Base-by-base conservation (phyloP, 192 early-diverging fungal genomes). In the Gonapodya prolifera region DNA sequence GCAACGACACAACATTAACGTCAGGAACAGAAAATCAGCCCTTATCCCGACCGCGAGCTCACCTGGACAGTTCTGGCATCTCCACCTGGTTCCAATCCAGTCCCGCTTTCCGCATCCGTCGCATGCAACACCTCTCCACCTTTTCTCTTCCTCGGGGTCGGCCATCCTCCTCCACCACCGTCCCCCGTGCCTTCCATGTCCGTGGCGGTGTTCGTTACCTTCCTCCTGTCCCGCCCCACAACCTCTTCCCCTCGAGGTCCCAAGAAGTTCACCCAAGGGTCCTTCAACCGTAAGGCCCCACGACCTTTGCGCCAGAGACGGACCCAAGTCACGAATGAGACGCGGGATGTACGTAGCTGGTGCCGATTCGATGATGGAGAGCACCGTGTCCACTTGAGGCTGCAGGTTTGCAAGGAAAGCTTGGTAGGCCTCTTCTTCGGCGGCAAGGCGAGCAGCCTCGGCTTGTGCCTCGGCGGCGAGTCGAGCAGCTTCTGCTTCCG, bases 211-310 rank as follows among this genome's bases (percentile, higher is more conserved):
- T 2, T 2, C 18, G 16, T 8, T 29, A 32, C 71, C 18, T 32
- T 16, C 71, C 8, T 18, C 18, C 13, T 8, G 13, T 8, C 13
- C 45, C 13, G 45, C 13, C 13, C 45, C 45, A n/a, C n/a, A n/a
- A n/a, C n/a, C n/a, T n/a, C n/a, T n/a, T n/a, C n/a, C n/a, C 45
- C 45, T 61, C 28, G 71, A 18, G 28, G 71, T 30, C 8, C 28
- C 18, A 18, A 30, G 28, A 32, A 18, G 28, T 32, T 73, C 71
- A 16, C 71, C 71, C 8, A 30, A 8, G 8, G 18, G 28, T 2
- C 71, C 71, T 32, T 73, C 28, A 13, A 73, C 71, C 31, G 71
- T 73, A 29, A 73, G 16, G 16, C 71, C 71, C 71, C 71, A 73
- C 28, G 18, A 30, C 8, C 71, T 18, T 8, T 2, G 29, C 18